Evolutionary conservation across 768 basidiomycete genomes (phyloP).

Genomic region (Dacryopinax spathularia): DNA sequence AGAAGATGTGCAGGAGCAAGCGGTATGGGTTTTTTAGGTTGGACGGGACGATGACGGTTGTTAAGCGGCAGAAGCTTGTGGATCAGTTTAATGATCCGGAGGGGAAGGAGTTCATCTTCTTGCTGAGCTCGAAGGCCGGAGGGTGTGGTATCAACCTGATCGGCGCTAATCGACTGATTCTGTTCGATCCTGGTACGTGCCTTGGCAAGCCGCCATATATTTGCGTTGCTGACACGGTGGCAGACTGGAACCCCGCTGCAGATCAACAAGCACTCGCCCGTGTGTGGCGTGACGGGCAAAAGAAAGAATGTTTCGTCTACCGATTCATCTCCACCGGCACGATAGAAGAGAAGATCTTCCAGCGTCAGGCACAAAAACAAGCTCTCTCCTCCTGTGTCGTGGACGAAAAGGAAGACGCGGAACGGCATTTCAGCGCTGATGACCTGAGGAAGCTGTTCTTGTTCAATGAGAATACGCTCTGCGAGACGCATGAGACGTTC

Average conservation of each 20-base stretch:
- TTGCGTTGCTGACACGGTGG: background rate
- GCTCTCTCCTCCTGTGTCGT: conserved; percentile 96
- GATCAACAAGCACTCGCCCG: conserved; percentile 97
- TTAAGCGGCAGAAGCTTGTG: conserved; percentile 86
- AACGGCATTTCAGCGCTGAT: conserved; percentile 87
- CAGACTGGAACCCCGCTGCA: conserved; percentile 96
- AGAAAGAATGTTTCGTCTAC: conserved; percentile 99
- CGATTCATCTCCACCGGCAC: conserved; percentile 95
- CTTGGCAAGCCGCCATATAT: background rate
- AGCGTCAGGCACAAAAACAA: conserved; percentile 90
- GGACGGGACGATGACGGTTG: conserved; percentile 88
- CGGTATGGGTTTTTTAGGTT: conserved; percentile 82
- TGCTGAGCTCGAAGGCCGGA: conserved; percentile 89
- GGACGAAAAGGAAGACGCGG: conserved; percentile 89
- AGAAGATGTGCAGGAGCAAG: conserved; percentile 71
- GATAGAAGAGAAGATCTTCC: conserved; percentile 98
- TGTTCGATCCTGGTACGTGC: conserved; percentile 79
- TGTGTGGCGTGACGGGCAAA: conserved; percentile 98
- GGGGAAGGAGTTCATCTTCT: conserved; percentile 86
- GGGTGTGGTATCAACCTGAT: conserved; percentile 96
- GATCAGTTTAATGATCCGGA: conserved; percentile 91
- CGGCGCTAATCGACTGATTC: conserved; percentile 85
- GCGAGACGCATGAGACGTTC: conserved; percentile 96
- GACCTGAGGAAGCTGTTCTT: conserved; percentile 79
- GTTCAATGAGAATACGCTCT: conserved; percentile 72